A percentile compares a stretch with the other conserved stretches of the same genome.
Evolutionary conservation across 2,329 filamentous ascomycete genomes (phyloP).

Genomic region (Orbilia brochopaga): DNA sequence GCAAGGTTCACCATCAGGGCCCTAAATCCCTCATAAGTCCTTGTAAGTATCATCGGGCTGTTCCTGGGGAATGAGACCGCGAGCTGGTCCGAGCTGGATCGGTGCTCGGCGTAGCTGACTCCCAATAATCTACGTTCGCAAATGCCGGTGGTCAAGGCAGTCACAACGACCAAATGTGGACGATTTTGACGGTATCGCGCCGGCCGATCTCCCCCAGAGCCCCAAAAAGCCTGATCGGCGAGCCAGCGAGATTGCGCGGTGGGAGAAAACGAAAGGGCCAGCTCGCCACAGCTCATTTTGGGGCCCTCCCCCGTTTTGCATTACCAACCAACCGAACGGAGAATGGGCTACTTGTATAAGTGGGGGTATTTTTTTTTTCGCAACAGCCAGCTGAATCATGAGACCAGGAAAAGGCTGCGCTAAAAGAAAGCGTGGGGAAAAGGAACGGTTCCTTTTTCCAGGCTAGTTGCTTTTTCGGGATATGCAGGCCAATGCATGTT

Average conservation of each 20-base stretch:
- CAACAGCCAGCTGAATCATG: slow-evolving; percentile 50
- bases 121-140: neutral
- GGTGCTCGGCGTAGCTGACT: neutral
- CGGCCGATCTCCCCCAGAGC: slow-evolving; percentile 35
- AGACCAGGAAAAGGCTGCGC: slow-evolving; percentile 42
- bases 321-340: slow-evolving; percentile 49
- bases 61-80: slow-evolving; percentile 25
- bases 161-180: slow-evolving; percentile 2
- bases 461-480: slow-evolving; percentile 31
- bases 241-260: slow-evolving; percentile 47
- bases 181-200: slow-evolving; percentile 21
- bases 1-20: slow-evolving; percentile 46
- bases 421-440: slow-evolving; percentile 49
- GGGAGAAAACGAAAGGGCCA: slow-evolving; percentile 39
- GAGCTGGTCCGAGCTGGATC: slow-evolving; percentile 9
- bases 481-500: slow-evolving; percentile 49
- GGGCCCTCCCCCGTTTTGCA: slow-evolving; percentile 44
- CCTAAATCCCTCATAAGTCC: slow-evolving; percentile 51
- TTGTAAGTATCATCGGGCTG: slow-evolving; percentile 28
- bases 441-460: slow-evolving; percentile 41
- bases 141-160: neutral
- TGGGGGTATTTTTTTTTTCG: slow-evolving; percentile 49
- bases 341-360: slow-evolving; percentile 42
- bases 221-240: slow-evolving; percentile 43
- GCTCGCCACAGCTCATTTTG: slow-evolving; percentile 41